Base-by-base conservation (phyloP, 495 filamentous ascomycete genomes). In the Aspergillus homomorphus region DNA sequence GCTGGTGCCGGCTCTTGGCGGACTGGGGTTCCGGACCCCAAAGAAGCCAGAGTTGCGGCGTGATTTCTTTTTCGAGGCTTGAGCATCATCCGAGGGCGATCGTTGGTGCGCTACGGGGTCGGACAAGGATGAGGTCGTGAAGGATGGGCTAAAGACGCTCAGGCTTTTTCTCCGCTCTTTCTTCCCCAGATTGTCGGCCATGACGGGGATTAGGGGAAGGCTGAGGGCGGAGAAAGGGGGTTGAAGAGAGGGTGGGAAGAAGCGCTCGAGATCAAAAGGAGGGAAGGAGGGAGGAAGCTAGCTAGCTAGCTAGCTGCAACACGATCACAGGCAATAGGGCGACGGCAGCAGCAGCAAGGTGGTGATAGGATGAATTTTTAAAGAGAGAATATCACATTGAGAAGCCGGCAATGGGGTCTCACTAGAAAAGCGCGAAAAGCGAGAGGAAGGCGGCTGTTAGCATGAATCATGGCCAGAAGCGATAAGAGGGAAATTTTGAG, bases 11-110 rank as follows among this genome's bases (percentile, higher is more conserved):
- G 58, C 53, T 58, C 45, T 60, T 19, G 45, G 59, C 18, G 69
- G 68, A 54, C 68, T 73, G 28, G 63, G 56, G 56, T 66, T 66
- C 45, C 66, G 62, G 54, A 59, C 61, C 45, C 74, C 69, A 65
- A 79, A 78, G 56, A 79, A 79, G 18, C 73, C 69, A 3, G 77
- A 79, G 57, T 79, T 77, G 60, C 74, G 75, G 42, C 74, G 77
- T 53, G 46, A 22, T 65, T 71, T 75, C 63, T 75, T 77, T 22
- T 69, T 70, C 62, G 68, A 57, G 18, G 65, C 62, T 21, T 70
- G 63, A 28, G 52, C 53, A 54, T 76, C 75, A 57, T 78, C 74
- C 3, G 73, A 73, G 8, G 77, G 69, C 23, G 75, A 72, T 33
- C 75, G 70, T 49, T 68, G 65, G 56, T 76, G 73, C 48, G 67